Evolutionary conservation across 2,329 filamentous ascomycete species (phyloP).

Genomic region (Tolypocladium pustulatum): DNA sequence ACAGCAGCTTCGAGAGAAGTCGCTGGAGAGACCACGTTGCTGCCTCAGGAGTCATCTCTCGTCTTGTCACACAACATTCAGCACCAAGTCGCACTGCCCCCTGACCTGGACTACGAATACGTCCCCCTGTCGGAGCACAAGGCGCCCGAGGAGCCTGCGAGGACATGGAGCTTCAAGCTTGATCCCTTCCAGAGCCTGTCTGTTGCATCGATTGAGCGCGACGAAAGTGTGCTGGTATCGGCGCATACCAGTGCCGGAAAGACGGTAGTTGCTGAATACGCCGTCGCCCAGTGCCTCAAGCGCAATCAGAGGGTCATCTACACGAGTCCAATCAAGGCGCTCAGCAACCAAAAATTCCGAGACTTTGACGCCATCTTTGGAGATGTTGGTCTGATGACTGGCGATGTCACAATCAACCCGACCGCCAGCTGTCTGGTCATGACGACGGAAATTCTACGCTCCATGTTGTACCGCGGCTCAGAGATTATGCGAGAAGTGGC

Average conservation of each 20-base stretch:
- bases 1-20: constrained; percentile 91
- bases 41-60: constrained; percentile 57
- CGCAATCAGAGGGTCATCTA: constrained; percentile 98
- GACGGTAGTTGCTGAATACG: constrained; percentile 96
- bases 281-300: constrained; percentile 93
- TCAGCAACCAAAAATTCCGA: constrained; percentile 97
- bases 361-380: constrained; percentile 94
- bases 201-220: constrained; percentile 87
- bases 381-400: constrained; percentile 96
- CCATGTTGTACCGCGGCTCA: constrained; percentile 95
- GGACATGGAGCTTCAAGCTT: constrained; percentile 78
- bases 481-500: constrained; percentile 99
- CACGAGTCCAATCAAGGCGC: constrained; percentile 95
- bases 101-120: constrained; percentile 89
- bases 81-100: constrained; percentile 91
- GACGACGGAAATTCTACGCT: constrained; percentile 98
- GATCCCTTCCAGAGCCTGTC: constrained; percentile 97
- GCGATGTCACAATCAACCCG: constrained; percentile 98
- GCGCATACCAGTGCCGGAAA: constrained; percentile 97
- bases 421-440: constrained; percentile 97
- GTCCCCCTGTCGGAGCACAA: constrained; percentile 92
- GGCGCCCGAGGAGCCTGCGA: constrained; percentile 75
- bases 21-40: constrained; percentile 62
- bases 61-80: constrained; percentile 95
- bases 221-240: constrained; percentile 92